A percentile compares a stretch with the other conserved stretches of the same genome.
phyloP scores from a whole-genome alignment of 805 yeast genomes.

The Candida boleticola region DNA sequence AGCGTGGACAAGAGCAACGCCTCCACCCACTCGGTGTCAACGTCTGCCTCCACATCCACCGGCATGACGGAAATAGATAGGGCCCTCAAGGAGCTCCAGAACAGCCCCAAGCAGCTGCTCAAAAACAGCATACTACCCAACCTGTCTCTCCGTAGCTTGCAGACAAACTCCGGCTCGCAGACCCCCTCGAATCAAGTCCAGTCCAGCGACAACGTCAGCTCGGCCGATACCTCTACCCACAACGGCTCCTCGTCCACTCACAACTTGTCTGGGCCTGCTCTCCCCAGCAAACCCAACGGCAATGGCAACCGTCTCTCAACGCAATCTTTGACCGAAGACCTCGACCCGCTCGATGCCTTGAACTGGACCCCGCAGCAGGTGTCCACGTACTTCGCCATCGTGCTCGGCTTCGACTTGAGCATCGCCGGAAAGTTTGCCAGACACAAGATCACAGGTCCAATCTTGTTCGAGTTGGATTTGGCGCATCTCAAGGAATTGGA shows the following conservation, averaged over 20 bases:
- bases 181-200: conserved; percentile 3
- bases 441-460: conserved; percentile 87
- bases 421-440: conserved; percentile 78
- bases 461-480: conserved; percentile 80
- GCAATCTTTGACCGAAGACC: conserved; percentile 16
- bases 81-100: conserved; percentile 63
- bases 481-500: conserved; percentile 88
- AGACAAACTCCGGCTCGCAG: neutral
- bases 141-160: neutral
- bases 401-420: conserved; percentile 67
- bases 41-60: conserved; percentile 24
- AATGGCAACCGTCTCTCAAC: conserved; percentile 6
- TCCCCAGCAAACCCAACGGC: neutral
- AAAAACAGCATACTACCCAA: neutral
- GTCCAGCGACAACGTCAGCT: neutral
- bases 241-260: neutral
- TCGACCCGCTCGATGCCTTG: conserved; percentile 49
- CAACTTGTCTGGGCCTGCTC: neutral
- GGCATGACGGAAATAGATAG: conserved; percentile 65
- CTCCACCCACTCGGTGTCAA: neutral
- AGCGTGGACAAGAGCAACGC: conserved; percentile 3
- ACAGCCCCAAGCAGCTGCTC: conserved; percentile 12
- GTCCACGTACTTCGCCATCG: conserved; percentile 64
- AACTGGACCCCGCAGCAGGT: conserved; percentile 89
- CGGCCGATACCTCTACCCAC: neutral